Evolutionary conservation across 164 flowering plant species (phyloP), one percentile per base, ranked within the genome.

Genomic region (Akebia trifoliata): DNA sequence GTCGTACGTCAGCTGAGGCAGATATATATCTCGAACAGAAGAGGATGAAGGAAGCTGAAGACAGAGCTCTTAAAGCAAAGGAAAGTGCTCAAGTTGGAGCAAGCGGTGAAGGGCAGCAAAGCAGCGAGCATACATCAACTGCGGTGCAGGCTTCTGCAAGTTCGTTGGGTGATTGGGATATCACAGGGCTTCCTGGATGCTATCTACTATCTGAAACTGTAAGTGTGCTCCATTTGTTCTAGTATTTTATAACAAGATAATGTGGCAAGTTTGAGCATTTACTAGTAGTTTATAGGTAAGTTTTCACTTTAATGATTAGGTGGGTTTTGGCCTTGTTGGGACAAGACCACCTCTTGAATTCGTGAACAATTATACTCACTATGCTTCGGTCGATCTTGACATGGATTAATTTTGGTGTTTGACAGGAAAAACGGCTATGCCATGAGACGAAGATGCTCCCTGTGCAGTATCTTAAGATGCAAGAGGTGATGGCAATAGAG

Each of bases 351-450:
- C n/a, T n/a, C n/a, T n/a, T n/a, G n/a, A n/a, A n/a, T n/a, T n/a
- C n/a, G n/a, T n/a, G n/a, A n/a, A n/a, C n/a, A n/a, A n/a, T n/a
- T n/a, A n/a, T n/a, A n/a, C n/a, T n/a, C n/a, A n/a, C n/a, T 36
- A 8, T 9, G 1, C 39, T 36, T 36, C 14, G 4, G 8, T 17
- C 10, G 4, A 3, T 2, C 3, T 6, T n/a, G 30, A 43, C 7
- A 34, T 18, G 50, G 17, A 31, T 46, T 8, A 11, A 5, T 39
- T 47, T 21, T 49, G 10, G 29, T 66, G 17, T 57, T 45, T 18
- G 59, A 59, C 86, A 91, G 98, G 96, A 88, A 69, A 74, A 76
- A 56, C 65, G 66, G 69, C 75, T 91, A 0, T 91, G 98, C 66
- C 4, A 60, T 9, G 93, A 91, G 71, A 68, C 77, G n/a, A 79